Evolutionary conservation across 495 filamentous ascomycete species (phyloP).

Genomic region (Penicillium samsonianum): DNA sequence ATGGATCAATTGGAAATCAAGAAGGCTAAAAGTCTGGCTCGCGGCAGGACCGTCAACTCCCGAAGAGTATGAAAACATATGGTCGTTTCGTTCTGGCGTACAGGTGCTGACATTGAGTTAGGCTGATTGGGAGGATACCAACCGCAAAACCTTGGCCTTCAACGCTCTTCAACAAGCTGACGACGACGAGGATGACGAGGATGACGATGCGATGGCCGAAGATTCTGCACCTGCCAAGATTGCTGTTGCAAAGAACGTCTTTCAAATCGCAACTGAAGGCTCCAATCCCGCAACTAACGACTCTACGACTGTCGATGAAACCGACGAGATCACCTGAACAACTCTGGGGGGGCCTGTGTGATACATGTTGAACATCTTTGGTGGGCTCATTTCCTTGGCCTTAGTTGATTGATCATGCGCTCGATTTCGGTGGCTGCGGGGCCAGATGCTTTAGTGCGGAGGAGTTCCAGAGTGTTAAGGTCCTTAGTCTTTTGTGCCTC

Average conservation of each 20-base stretch:
- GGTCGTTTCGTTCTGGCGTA: slow-evolving; percentile 5
- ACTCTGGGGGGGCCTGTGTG: slow-evolving; percentile 6
- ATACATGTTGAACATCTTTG: slow-evolving; percentile 11
- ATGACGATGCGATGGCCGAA: slow-evolving; percentile 39
- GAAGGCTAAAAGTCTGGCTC: slow-evolving; percentile 62
- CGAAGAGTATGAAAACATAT: slow-evolving; percentile 37
- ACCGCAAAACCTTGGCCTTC: slow-evolving; percentile 38
- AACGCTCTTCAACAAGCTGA: slow-evolving; percentile 30
- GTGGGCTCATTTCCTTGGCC: slow-evolving; percentile 47
- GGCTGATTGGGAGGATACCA: slow-evolving; percentile 48
- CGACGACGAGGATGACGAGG: slow-evolving; percentile 28
- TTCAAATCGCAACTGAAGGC: slow-evolving; percentile 14
- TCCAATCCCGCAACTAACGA: slow-evolving; percentile 24
- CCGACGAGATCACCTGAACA: slow-evolving; percentile 49
- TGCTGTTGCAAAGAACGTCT: slow-evolving; percentile 18
- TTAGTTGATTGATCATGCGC: slow-evolving; percentile 59
- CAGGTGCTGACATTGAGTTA: slow-evolving; percentile 27
- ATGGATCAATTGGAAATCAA: slow-evolving; percentile 71
- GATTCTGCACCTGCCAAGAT: slow-evolving; percentile 24
- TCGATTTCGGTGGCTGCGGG: slow-evolving; percentile 58
- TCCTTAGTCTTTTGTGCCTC: slow-evolving; percentile 86
- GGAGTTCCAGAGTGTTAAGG: slow-evolving; percentile 61
- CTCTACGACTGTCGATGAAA: slow-evolving; percentile 34
- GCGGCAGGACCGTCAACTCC: slow-evolving; percentile 57
- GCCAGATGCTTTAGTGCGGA: slow-evolving; percentile 59